Percentiles rank a stretch among this genome's conserved stretches.
phyloP scores from a whole-genome alignment of 2,329 filamentous ascomycete species.

The Aspergillus neoniger region DNA sequence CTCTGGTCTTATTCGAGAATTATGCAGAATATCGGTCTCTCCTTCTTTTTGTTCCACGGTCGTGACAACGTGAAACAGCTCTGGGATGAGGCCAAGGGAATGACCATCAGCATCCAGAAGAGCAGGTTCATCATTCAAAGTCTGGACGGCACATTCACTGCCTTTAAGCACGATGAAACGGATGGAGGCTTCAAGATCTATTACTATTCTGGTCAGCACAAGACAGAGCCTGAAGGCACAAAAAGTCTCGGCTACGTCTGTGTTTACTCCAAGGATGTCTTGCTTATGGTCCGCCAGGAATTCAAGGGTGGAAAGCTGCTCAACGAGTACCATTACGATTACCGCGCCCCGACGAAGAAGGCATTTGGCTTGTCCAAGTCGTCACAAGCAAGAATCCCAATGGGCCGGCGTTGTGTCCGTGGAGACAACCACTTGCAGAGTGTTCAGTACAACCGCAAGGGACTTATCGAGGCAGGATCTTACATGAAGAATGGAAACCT shows the following conservation, averaged over 20 bases:
- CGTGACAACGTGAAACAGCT: conserved; percentile 51
- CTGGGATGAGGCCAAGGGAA: conserved; percentile 53
- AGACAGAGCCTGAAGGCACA: conserved; percentile 48
- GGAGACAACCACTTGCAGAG: conserved; percentile 50
- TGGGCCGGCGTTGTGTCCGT: conserved; percentile 50
- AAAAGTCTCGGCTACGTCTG: conserved; percentile 48
- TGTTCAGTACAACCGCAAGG: conserved; percentile 55
- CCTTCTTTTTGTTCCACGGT: conserved; percentile 53
- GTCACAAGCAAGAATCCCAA: conserved; percentile 41
- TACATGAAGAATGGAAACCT: conserved; percentile 56
- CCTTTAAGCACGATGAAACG: conserved; percentile 47
- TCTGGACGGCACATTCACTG: conserved; percentile 52
- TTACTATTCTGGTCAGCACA: conserved; percentile 43
- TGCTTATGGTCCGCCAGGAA: conserved; percentile 49
- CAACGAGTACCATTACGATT: conserved; percentile 56
- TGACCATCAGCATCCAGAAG: conserved; percentile 50
- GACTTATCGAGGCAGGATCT: conserved; percentile 56
- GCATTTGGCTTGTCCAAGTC: conserved; percentile 28
- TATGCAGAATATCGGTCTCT: conserved; percentile 48
- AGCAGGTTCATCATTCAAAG: conserved; percentile 51
- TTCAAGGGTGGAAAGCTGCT: conserved; percentile 45
- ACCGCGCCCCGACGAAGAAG: conserved; percentile 30
- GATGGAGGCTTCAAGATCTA: conserved; percentile 45
- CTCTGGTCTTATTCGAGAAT: conserved; percentile 52
- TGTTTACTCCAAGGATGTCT: conserved; percentile 51